These are phyloP conservation scores for Schizophyllum commune DNA, from an alignment of 1,284 basidiomycete genomes.

Conservation along the genomic window DNA sequence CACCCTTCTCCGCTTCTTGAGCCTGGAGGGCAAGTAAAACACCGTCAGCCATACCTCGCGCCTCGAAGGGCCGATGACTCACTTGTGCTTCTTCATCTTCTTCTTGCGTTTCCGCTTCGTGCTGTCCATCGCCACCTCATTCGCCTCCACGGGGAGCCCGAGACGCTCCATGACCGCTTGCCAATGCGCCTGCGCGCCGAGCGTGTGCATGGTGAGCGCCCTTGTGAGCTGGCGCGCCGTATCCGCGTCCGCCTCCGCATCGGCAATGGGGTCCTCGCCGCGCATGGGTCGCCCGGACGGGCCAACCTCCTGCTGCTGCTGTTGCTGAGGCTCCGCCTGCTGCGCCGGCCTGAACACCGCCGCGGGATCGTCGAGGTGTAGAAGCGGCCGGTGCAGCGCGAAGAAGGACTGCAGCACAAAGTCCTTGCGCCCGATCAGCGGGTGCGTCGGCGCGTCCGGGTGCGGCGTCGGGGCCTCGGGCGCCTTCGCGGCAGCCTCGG, in stretches of 20 bases:
- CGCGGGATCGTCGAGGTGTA: slow-evolving; percentile 53
- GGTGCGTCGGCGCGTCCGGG: slow-evolving; percentile 29
- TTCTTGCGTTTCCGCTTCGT: slow-evolving; percentile 74
- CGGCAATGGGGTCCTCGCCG: slow-evolving; percentile 46
- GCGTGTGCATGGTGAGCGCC: slow-evolving; percentile 55
- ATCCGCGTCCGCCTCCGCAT: slow-evolving; percentile 50
- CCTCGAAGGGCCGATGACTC: slow-evolving; percentile 22
- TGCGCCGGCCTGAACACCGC: slow-evolving; percentile 48
- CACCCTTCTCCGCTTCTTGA: slow-evolving; percentile 57
- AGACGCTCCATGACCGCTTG: slow-evolving; percentile 52
- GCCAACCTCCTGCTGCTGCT: slow-evolving; percentile 5
- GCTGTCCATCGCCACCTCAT: slow-evolving; percentile 65
- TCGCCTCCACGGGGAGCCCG: slow-evolving; percentile 52
- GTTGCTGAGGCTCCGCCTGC: slow-evolving; percentile 1
- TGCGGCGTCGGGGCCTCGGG: slow-evolving; percentile 9
- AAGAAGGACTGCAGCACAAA: slow-evolving; percentile 76
- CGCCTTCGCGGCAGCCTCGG: slow-evolving; percentile 11
- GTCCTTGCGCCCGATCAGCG: slow-evolving; percentile 52
- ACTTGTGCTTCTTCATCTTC: slow-evolving; percentile 93
- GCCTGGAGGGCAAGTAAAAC: slow-evolving; percentile 25
- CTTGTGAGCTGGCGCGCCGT: slow-evolving; percentile 66
- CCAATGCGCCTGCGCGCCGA: slow-evolving; percentile 56
- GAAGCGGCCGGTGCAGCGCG: slow-evolving; percentile 65
- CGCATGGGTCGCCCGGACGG: slow-evolving; percentile 15
- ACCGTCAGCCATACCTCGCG: not conserved